Evolutionary conservation across 441 rosid species (phyloP), one percentile per base, ranked within the genome.

Genomic region (Corymbia citriodora): DNA sequence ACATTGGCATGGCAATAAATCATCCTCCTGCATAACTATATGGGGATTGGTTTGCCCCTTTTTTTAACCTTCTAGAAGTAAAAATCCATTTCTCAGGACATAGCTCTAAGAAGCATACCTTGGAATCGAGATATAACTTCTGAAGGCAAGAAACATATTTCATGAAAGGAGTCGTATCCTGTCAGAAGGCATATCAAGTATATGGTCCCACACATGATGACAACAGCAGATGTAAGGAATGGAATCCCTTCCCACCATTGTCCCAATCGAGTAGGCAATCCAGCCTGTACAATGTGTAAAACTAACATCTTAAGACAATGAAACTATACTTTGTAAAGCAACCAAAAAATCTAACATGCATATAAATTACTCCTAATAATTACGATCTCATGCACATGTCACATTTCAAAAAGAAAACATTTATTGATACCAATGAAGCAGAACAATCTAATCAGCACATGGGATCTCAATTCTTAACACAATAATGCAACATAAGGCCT

Each of bases 161-260:
- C 96, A 27, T 93, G 90, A 74, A 97, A 98, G 55, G 98, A 92
- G 93, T 98, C 99, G 31, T 98, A 98, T 90, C 99, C 99, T 89
- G 92, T 85, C 92, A 98, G 94, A 91, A 97, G 97, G 91, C 99
- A 96, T 57, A 95, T 92, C 90, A 96, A 87, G 95, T 97, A 97
- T 89, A 96, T 95, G 81, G 88, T 61, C 40, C 97, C 96, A 90
- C 99, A 96, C 90, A 94, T 94, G 70, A 96, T 92, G 90, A 96
- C 97, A 89, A 97, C 93, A 0, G 96, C 94, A n/a, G 99, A 97
- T 19, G 99, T 96, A 89, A 96, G 94, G 91, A 98, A 97, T 1
- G 99, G 99, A 91, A 97, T 95, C 88, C 95, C 93, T 74, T 96
- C 98, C 99, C 99, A 96, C 99, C 98, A 98, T 88, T 98, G 99